phyloP scores from a whole-genome alignment of 441 rosid genomes.

The Mallotus japonicus region DNA sequence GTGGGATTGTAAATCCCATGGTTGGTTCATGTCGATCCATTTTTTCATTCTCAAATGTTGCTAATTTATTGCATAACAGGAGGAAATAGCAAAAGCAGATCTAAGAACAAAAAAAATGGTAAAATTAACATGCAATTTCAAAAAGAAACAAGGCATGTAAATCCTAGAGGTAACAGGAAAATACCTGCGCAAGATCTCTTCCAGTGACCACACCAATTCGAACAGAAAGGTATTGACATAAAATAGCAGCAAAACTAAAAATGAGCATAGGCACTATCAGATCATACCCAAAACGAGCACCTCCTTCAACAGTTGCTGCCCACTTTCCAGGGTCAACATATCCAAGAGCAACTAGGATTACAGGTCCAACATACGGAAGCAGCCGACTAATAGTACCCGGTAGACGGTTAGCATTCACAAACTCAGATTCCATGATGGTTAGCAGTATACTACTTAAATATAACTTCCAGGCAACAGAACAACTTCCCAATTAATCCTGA shows the following conservation, averaged over 20 bases:
- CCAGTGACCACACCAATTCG: slow-evolving; percentile 75
- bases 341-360: slow-evolving; percentile 68
- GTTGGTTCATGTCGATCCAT: neutral
- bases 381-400: slow-evolving; percentile 44
- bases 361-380: slow-evolving; percentile 69
- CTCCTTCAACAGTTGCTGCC: slow-evolving; percentile 87
- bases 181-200: slow-evolving; percentile 90
- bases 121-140: neutral
- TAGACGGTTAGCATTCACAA: slow-evolving; percentile 37
- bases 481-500: slow-evolving; percentile 27
- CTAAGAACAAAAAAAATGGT: neutral
- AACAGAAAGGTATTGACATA: slow-evolving; percentile 89
- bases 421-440: slow-evolving; percentile 64
- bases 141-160: neutral
- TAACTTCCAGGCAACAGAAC: slow-evolving; percentile 27
- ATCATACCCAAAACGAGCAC: slow-evolving; percentile 84
- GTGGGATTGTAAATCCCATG: neutral
- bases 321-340: slow-evolving; percentile 98
- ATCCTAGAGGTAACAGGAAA: neutral
- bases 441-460: slow-evolving; percentile 22
- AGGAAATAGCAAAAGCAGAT: neutral
- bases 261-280: slow-evolving; percentile 62
- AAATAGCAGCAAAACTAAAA: slow-evolving; percentile 78
- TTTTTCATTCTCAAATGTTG: slow-evolving; percentile 5
- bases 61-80: neutral